Conservation (phyloP, 2,329 filamentous ascomycete genomes). For the Hypoxylon sp. region DNA sequence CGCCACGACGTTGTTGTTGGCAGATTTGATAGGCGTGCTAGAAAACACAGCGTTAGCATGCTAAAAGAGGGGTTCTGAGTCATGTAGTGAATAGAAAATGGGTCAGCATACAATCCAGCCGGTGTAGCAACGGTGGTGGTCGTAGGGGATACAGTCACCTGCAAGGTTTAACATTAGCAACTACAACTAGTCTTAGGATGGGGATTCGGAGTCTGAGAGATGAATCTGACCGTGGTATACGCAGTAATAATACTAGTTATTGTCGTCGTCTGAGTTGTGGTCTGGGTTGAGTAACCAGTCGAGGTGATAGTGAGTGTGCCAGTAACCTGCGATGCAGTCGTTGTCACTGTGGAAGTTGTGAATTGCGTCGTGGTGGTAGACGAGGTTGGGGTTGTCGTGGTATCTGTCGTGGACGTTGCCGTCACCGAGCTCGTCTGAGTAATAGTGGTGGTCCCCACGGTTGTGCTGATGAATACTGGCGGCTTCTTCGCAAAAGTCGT, state of each 20-base stretch:
- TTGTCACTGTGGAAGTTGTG: constrained; percentile 4
- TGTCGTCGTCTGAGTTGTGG: not conserved
- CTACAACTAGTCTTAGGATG: not conserved
- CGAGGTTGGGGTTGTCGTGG: constrained; percentile 6
- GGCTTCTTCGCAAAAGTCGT: constrained; percentile 23
- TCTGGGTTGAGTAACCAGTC: constrained; percentile 11
- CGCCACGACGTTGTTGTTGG: not conserved
- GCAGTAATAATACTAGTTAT: not conserved
- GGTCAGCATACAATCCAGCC: constrained; percentile 2
- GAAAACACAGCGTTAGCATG: not conserved
- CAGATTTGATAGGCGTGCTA: constrained; percentile 21
- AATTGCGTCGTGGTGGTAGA: constrained; percentile 14
- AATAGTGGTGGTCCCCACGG: constrained; percentile 2
- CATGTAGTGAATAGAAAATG: not conserved
- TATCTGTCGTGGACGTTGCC: constrained; percentile 9
- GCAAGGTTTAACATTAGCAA: constrained; percentile 1
- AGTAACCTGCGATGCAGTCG: constrained; percentile 8
- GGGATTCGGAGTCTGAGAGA: too few species aligned
- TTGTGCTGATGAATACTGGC: constrained; percentile 10
- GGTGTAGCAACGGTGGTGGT: constrained; percentile 2
- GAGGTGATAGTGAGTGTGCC: constrained; percentile 9
- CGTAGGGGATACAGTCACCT: constrained; percentile 1
- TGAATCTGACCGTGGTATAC: not conserved
- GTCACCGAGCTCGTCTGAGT: constrained; percentile 1
- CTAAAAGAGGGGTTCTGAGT: too few species aligned